Base-by-base conservation (phyloP, 108 stramenopile species). In the Phaeodactylum tricornutum region DNA sequence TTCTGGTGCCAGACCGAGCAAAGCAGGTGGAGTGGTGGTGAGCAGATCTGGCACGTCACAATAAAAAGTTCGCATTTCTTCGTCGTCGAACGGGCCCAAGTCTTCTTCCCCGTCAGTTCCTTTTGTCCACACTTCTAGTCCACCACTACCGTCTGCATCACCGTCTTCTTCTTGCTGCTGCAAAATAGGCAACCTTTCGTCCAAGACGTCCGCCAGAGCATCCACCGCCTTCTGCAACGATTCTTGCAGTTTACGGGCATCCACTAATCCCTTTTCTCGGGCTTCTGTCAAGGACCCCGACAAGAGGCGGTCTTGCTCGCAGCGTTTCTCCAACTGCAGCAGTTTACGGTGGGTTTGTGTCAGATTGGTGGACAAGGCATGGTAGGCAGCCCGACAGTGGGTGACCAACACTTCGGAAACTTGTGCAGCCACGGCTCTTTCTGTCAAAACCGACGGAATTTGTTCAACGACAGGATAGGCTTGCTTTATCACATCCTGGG, bases 1-100 rank as follows among this genome's bases (percentile, higher is more conserved):
- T 27, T 81, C 77, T 32, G 63, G 67, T 19, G 34, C 73, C 22
- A 93, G 48, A 3, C 94, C 94, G 38, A 97, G 61, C 29, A 94
- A 57, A 33, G 82, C 78, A 5, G 91, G 77, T 15, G 96, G 96
- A 37, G 93, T 79, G 6, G 83, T 89, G 12, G 77, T 67, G 23
- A 97, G 67, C 5, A 95, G 71, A 47, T 95, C 93, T 16, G 96
- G 94, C 46, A 95, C 68, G 56, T 93, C 93, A 47, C 84, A 85
- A 58, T 97, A 97, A 74, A 97, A 97, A 2, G 64, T 61, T 22
- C 81, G 69, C 20, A 78, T 88, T 62, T 93, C 92, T 31, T 79
- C 82, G 55, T 96, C 94, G 49, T 91, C 94, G 56, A 87, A 97
- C 12, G 93, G 87, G 4, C 92, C 92, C 51, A 86, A 72, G 59